Evolutionary conservation across 2,329 filamentous ascomycete species (phyloP).

Genomic region (Acephala macrosclerotiorum): DNA sequence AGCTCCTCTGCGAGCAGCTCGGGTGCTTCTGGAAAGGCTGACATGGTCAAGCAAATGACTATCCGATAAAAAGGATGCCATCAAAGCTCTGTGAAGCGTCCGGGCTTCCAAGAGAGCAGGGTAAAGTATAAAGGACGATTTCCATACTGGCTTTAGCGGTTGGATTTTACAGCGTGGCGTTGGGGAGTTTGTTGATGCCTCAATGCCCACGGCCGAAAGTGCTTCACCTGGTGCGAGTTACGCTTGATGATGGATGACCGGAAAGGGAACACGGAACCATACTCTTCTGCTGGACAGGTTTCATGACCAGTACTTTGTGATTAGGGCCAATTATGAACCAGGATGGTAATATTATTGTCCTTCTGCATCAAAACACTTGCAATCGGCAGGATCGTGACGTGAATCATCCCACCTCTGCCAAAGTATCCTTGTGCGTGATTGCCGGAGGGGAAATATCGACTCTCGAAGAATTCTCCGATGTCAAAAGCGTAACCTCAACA

Average conservation of each 20-base stretch:
- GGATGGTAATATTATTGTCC: constrained; percentile 21
- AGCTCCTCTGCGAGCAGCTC: constrained; percentile 69
- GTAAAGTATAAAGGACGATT: constrained; percentile 43
- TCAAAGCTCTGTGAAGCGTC: constrained; percentile 37
- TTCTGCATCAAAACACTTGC: background rate
- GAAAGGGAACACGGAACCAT: constrained; percentile 19
- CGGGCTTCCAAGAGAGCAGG: constrained; percentile 37
- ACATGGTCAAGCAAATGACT: constrained; percentile 94
- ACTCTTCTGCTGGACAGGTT: constrained; percentile 21
- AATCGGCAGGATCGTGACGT: background rate
- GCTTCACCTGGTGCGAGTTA: constrained; percentile 48
- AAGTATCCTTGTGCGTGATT: background rate
- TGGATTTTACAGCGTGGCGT: constrained; percentile 60
- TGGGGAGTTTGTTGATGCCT: constrained; percentile 53
- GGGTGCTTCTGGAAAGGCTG: constrained; percentile 77
- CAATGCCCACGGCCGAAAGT: constrained; percentile 58
- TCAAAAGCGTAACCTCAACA: background rate
- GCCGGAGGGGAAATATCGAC: background rate
- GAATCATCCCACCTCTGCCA: background rate
- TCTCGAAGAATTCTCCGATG: background rate
- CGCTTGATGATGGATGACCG: constrained; percentile 42
- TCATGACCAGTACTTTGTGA: constrained; percentile 21
- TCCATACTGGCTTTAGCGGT: constrained; percentile 52
- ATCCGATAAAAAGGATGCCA: constrained; percentile 67
- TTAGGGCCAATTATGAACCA: constrained; percentile 22